Evolutionary conservation across 1,139 yeast genomes (phyloP), one percentile per base, ranked within the genome.

Genomic region (Casaregolazyma suthepensis): DNA sequence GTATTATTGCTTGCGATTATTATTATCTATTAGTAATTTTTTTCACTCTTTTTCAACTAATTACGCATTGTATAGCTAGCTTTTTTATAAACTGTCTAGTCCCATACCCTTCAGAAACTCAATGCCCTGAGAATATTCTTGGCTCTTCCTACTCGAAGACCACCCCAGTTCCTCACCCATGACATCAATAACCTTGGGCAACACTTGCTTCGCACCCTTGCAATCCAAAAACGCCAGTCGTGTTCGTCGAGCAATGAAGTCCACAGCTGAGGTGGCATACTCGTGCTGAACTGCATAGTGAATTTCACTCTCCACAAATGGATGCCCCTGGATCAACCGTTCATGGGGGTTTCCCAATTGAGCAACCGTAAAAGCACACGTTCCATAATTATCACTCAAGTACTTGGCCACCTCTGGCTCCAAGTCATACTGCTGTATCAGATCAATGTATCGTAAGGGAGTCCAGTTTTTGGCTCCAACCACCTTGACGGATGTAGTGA

Each of bases 141-240:
- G 71, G 51, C 76, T 73, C 68, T 86, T 80, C 58, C 83, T 81
- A 45, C 72, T 76, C 37, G 75, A 72, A 63, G 79, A 80, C 98
- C 98, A 91, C 48, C 79, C 73, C 58, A 87, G 77, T 69, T 87
- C 94, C 53, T 80, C 74, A 62, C 83, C 88, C 95, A 91, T 87
- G 58, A 89, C 78, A 63, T 86, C 87, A 54, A 88, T 90, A 47
- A 91, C 96, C 57, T 86, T 86, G 58, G 90, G 96, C 53, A 91
- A 83, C 12, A 95, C 88, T 56, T 74, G 77, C 60, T 83, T 74
- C 29, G 98, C 96, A 62, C 87, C 93, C 69, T 83, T 82, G 48
- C 95, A 89, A 72, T 91, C 91, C 68, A 91, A 77, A 75, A 90
- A 91, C 1, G 96, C 96, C 68, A 89, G 82, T 72, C 98, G 83